These are phyloP conservation scores for Amesomyces nigricolor DNA, from an alignment of 2,329 filamentous ascomycete species.

Conservation along the genomic window DNA sequence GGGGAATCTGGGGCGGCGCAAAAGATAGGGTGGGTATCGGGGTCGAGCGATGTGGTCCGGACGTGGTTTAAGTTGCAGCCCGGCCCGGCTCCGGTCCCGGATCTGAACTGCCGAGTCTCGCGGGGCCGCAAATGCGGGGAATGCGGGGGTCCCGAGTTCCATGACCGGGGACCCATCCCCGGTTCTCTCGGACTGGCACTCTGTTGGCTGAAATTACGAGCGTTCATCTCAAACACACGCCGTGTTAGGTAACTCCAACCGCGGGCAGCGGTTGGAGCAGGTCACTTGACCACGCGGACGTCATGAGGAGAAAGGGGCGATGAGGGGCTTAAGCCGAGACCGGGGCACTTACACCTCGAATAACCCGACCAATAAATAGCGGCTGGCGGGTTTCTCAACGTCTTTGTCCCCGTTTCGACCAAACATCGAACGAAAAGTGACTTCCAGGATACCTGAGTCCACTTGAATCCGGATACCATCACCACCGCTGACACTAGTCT, in stretches of 20 bases:
- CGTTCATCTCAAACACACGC: background rate
- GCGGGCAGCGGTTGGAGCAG: background rate
- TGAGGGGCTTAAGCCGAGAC: conserved; percentile 8
- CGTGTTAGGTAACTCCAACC: conserved; percentile 4
- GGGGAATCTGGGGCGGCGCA: too few relatives aligned
- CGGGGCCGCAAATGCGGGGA: background rate
- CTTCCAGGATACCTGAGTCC: background rate
- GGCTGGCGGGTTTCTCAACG: background rate
- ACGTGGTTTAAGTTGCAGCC: too few relatives aligned
- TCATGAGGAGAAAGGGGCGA: background rate
- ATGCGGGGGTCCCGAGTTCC: background rate
- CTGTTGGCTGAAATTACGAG: background rate
- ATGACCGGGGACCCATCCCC: background rate
- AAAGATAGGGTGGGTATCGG: too few relatives aligned
- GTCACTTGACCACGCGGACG: conserved; percentile 8
- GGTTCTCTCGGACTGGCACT: background rate
- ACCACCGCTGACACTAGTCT: background rate
- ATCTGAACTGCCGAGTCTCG: too few relatives aligned
- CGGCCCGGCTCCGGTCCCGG: too few relatives aligned
- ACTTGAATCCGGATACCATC: background rate
- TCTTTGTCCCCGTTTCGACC: background rate
- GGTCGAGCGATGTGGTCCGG: too few relatives aligned
- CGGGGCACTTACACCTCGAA: conserved; percentile 2
- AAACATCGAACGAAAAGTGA: background rate
- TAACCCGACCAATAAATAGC: conserved; percentile 9